Evolutionary conservation across 2,329 filamentous ascomycete genomes (phyloP).

Genomic region (Fusarium sarcochroum): DNA sequence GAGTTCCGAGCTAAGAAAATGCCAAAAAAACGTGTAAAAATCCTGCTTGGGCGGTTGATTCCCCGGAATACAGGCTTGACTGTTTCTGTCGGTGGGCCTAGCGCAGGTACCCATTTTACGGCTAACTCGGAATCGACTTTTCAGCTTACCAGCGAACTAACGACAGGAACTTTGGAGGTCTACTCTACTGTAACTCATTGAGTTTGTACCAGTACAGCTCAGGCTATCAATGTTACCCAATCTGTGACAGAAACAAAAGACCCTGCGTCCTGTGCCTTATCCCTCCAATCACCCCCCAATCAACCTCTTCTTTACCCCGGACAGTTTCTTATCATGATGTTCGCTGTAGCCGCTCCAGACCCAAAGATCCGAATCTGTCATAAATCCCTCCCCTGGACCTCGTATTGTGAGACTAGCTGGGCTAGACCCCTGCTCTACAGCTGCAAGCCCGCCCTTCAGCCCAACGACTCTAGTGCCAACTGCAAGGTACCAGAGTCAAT

Average conservation of each 20-base stretch:
- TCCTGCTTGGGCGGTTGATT: not conserved
- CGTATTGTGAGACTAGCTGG: slow-evolving; percentile 21
- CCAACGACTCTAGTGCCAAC: slow-evolving; percentile 33
- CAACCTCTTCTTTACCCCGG: slow-evolving; percentile 6
- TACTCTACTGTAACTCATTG: not conserved
- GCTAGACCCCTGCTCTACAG: not conserved
- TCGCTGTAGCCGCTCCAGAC: slow-evolving; percentile 1
- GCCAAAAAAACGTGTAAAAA: not conserved
- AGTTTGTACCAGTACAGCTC: not conserved
- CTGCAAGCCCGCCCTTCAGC: slow-evolving; percentile 16
- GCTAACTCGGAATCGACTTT: slow-evolving; percentile 20
- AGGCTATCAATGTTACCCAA: not conserved
- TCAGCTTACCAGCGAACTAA: not conserved
- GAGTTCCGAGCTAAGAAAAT: not conserved
- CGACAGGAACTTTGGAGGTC: not conserved
- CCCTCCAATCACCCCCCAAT: not conserved
- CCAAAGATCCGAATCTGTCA: slow-evolving; percentile 30
- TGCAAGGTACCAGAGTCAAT: slow-evolving; percentile 28
- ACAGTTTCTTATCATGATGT: slow-evolving; percentile 24
- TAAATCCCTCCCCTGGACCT: slow-evolving; percentile 8
- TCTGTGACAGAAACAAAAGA: not conserved
- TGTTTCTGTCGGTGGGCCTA: slow-evolving; percentile 3
- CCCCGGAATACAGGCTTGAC: not conserved
- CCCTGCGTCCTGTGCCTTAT: not conserved
- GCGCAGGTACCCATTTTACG: slow-evolving; percentile 22